These are phyloP conservation scores for Rhodomyrtus tomentosa DNA, from an alignment of 345 rosid genomes.

Conservation along the genomic window DNA sequence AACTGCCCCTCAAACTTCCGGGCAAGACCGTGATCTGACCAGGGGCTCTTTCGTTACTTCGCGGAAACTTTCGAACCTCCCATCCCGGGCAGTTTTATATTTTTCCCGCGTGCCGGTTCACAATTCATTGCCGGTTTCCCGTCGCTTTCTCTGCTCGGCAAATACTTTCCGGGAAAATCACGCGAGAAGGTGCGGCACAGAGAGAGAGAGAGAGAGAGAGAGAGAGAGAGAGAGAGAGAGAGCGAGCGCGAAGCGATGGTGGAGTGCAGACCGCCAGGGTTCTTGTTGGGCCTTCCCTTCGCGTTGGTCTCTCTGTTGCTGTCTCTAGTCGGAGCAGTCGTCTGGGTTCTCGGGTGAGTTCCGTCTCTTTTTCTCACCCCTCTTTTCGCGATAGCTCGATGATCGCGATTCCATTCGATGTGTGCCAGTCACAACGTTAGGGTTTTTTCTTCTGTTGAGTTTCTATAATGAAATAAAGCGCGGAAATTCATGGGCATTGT, in stretches of 20 bases:
- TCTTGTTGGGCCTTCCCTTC: too few relatives aligned
- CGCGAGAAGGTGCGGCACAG: background rate
- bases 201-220: too few relatives aligned
- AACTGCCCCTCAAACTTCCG: background rate
- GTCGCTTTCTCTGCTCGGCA: background rate
- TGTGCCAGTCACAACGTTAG: background rate
- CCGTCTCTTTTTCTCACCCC: background rate
- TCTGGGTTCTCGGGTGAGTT: slow-evolving; percentile 70
- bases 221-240: too few relatives aligned
- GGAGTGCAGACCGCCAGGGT: slow-evolving; percentile 76
- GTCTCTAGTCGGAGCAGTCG: slow-evolving; percentile 48
- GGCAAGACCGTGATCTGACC: background rate
- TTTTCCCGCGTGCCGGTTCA: background rate
- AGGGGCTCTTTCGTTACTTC: background rate
- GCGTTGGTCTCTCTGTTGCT: slow-evolving; percentile 55
- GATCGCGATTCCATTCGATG: background rate
- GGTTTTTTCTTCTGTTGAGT: too few relatives aligned
- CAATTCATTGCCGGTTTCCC: background rate
- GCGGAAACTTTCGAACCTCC: too few relatives aligned
- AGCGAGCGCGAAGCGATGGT: slow-evolving; percentile 20
- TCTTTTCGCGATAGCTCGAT: too few relatives aligned
- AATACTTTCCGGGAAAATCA: background rate
- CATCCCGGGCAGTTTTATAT: background rate
- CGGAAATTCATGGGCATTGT: background rate
- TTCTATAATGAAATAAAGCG: too few relatives aligned